Evolutionary conservation across 306 rosid genomes (phyloP), one percentile per base, ranked within the genome.

Genomic region (Glycine latifolia): DNA sequence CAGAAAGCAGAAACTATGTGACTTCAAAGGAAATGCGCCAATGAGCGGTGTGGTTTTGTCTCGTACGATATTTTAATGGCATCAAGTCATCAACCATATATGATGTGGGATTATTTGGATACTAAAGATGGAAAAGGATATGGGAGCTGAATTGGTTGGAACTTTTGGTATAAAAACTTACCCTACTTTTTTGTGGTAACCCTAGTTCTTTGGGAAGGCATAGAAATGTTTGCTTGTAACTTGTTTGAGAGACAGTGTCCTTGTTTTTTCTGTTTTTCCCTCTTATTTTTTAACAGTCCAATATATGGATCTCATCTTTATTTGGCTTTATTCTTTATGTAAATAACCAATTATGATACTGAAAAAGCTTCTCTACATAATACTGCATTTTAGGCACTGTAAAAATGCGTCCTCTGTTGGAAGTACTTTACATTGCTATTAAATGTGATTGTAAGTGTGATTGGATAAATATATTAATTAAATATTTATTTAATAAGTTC

Each of bases 1-100:
- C 89, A 0, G 98, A 92, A 86, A 87, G 94, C 87, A 89, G 92
- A 92, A 86, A 85, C 80, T 80, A 92, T 71, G 88, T 59, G 44
- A 71, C 89, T 48, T 69, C 91, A 3, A 89, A 87, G 77, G 96
- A 94, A 72, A 84, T 69, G 67, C 84, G 82, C 16, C 91, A 81
- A 81, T 92, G 89, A 89, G 70, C 37, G 62, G 66, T 12, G 71
- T 15, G 73, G 33, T 16, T 66, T 79, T 26, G 85, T 75, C 73
- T 77, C 81, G 15, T 76, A 71, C 76, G 79, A 80, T 86, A 82
- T 78, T 77, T 74, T 75, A 73, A 70, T 50, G 75, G 75, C 67
- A 39, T 47, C 62, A 65, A 72, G 75, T 72, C 67, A 39, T 47
- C 62, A 65, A 72, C 33, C 75, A 73, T 77, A 52, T 70, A 75